Conservation (phyloP, 306 rosid genomes). For the Trichosanthes cucumerina region DNA sequence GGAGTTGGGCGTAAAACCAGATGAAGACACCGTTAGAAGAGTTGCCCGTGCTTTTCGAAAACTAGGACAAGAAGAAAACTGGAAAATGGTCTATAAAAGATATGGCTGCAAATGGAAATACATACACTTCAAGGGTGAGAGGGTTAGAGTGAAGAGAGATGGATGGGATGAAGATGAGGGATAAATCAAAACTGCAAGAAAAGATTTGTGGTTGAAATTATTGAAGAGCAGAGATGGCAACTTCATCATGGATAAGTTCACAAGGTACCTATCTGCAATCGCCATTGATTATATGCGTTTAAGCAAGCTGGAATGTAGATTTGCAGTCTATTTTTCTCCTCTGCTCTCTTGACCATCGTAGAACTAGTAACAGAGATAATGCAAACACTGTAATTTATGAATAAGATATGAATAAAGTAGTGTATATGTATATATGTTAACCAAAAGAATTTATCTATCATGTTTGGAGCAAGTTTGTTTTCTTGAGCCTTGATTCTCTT, state of each 20-base stretch:
- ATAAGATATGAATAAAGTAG: background rate
- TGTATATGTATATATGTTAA: background rate
- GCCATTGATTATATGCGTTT: background rate
- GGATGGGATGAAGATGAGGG: slow-evolving; percentile 28
- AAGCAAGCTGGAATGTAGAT: background rate
- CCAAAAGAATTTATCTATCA: background rate
- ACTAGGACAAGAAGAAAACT: slow-evolving; percentile 62
- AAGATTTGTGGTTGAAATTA: background rate
- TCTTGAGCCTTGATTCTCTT: too few species aligned
- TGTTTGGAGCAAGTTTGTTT: too few species aligned
- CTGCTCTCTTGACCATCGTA: background rate
- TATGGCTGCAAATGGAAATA: slow-evolving; percentile 76
- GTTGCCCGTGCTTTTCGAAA: slow-evolving; percentile 47
- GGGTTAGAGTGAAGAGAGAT: slow-evolving; percentile 57
- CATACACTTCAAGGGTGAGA: slow-evolving; percentile 67
- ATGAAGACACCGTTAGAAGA: slow-evolving; percentile 73
- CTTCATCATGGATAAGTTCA: background rate
- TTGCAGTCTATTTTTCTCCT: background rate
- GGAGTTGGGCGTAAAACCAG: slow-evolving; percentile 68
- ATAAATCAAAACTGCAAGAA: background rate
- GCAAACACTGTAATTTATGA: background rate
- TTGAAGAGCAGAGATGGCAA: background rate
- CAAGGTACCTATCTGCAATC: background rate
- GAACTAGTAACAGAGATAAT: background rate
- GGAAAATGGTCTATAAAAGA: slow-evolving; percentile 40